These are phyloP conservation scores for Backusella sp. DNA, from an alignment of 192 early-diverging fungal species.

Conservation along the genomic window DNA sequence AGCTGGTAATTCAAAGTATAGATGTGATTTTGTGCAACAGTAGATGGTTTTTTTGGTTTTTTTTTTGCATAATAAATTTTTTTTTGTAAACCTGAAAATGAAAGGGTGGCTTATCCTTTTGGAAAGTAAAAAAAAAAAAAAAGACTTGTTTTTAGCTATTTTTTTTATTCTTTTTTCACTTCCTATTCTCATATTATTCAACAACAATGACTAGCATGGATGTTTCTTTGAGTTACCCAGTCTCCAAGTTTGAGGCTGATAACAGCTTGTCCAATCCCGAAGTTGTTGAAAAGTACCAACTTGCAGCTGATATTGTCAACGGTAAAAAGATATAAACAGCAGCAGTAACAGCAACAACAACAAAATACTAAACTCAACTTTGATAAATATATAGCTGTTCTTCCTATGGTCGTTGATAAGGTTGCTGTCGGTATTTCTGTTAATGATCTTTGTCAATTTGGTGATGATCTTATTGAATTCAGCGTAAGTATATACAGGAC, in stretches of 20 bases:
- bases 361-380: background rate
- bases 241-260: conserved; percentile 55
- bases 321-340: conserved; percentile 38
- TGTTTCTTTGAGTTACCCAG: conserved; percentile 32
- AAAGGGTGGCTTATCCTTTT: conserved; percentile 7
- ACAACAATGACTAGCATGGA: conserved; percentile 32
- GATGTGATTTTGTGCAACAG: conserved; percentile 34
- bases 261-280: conserved; percentile 63
- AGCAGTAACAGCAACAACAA: background rate
- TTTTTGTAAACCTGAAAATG: background rate
- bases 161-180: background rate
- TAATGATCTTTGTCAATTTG: conserved; percentile 64
- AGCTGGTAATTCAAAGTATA: conserved; percentile 33
- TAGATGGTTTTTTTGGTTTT: background rate
- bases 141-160: background rate
- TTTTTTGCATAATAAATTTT: conserved; percentile 3
- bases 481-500: conserved; percentile 35
- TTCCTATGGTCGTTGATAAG: conserved; percentile 52
- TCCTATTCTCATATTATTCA: background rate
- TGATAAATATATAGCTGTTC: conserved; percentile 42
- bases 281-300: conserved; percentile 72
- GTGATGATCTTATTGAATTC: conserved; percentile 61
- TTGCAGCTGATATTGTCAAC: conserved; percentile 77
- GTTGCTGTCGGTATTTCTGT: conserved; percentile 61
- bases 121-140: conserved; percentile 3